Base-by-base conservation (phyloP, 108 stramenopile genomes). In the Nitzschia sp. region DNA sequence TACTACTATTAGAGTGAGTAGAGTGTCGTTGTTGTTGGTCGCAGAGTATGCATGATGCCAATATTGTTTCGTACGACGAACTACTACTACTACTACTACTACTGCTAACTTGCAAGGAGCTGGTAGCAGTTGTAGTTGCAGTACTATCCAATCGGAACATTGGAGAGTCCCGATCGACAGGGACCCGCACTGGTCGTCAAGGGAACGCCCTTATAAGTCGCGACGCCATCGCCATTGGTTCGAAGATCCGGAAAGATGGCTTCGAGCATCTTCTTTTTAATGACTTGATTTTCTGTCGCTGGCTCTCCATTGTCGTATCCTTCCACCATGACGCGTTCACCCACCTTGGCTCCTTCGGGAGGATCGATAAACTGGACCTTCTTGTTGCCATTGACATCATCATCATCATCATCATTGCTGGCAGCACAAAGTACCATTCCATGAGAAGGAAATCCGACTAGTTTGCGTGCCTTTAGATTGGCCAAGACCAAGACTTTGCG, bases 391-490 rank as follows among this genome's bases (percentile, higher is more conserved):
- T n/a, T n/a, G n/a, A n/a, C n/a, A n/a, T n/a, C n/a, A n/a, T n/a
- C n/a, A n/a, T n/a, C n/a, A n/a, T n/a, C n/a, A n/a, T n/a, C n/a
- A 71, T 95, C 97, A n/a, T 62, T 85, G 17, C 53, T 74, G 62
- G 56, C 57, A 13, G 97, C 96, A 54, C 93, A 94, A 45, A 98
- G 77, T 35, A 98, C 97, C 97, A 98, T 98, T 17, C 97, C 96
- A 58, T 95, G 86, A 1, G 84, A 86, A 17, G 76, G 72, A 68
- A 95, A 96, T 16, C 83, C 93, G 0, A 84, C 92, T 11, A 96
- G 58, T 67, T 92, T 93, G 57, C 92, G 86, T 2, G 86, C 56
- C 71, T 95, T 96, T 30, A 98, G 73, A 67, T 98, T 98, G 75
- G 89, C 85, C 55, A 98, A 60, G n/a, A 98, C 97, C 9, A 92